A percentile compares a stretch with the other conserved stretches of the same genome.
These are phyloP conservation scores for Cutaneotrichosporon dermatis DNA, from an alignment of 1,284 basidiomycete species.

Conservation along the genomic window DNA sequence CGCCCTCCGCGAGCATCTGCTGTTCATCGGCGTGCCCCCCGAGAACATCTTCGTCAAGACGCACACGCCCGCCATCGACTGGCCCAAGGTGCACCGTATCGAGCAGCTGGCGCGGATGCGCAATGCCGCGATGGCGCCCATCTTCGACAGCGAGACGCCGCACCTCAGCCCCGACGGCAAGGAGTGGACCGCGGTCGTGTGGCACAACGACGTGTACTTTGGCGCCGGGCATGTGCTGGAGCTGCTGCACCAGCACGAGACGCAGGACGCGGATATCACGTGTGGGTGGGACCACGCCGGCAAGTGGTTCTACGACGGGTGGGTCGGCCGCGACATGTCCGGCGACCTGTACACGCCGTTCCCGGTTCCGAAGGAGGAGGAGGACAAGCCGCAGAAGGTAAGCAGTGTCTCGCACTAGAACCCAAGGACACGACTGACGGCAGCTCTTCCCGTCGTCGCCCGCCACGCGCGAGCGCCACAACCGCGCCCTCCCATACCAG, in stretches of 20 bases:
- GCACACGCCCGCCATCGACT: slow-evolving; percentile 34
- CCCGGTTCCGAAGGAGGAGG: slow-evolving; percentile 44
- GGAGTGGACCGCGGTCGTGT: slow-evolving; percentile 45
- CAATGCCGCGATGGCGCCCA: slow-evolving; percentile 48
- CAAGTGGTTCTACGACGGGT: slow-evolving; percentile 51
- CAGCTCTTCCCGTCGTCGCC: slow-evolving; percentile 43
- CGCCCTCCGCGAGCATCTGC: slow-evolving; percentile 38
- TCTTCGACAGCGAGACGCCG: slow-evolving; percentile 35
- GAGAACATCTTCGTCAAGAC: slow-evolving; percentile 41
- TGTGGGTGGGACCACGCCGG: slow-evolving; percentile 51
- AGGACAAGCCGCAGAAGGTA: slow-evolving; percentile 43
- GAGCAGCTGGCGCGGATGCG: slow-evolving; percentile 47
- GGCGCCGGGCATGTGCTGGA: slow-evolving; percentile 50
- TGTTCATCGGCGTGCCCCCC: slow-evolving; percentile 43
- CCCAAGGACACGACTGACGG: neutral
- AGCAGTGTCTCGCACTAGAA: slow-evolving; percentile 11
- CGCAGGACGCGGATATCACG: slow-evolving; percentile 49
- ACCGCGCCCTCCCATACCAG: slow-evolving; percentile 45
- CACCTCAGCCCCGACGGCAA: slow-evolving; percentile 40
- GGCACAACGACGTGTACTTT: slow-evolving; percentile 51
- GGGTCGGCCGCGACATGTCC: slow-evolving; percentile 50
- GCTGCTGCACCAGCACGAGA: slow-evolving; percentile 48
- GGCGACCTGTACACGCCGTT: slow-evolving; percentile 45
- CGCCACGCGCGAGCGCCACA: slow-evolving; percentile 34
- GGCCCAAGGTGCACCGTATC: slow-evolving; percentile 46